These are phyloP conservation scores for Pleurotus citrinopileatus DNA, from an alignment of 768 basidiomycete species.

Conservation along the genomic window DNA sequence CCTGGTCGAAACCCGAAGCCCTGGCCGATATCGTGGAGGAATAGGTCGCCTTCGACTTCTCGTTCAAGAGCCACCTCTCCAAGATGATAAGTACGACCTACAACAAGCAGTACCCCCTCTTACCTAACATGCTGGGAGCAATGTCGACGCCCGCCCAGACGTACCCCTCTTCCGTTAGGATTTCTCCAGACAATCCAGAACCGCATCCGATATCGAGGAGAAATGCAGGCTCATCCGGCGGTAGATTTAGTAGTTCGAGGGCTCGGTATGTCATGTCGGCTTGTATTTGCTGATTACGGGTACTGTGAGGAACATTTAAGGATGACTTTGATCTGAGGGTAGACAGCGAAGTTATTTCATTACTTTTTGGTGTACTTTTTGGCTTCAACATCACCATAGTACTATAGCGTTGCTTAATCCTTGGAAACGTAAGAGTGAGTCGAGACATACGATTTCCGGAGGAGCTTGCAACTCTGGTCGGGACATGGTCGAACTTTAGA, in stretches of 20 bases:
- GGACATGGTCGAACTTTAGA: slow-evolving; percentile 52
- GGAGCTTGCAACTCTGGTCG: slow-evolving; percentile 87
- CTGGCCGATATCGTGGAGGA: slow-evolving; percentile 97
- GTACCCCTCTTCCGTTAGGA: slow-evolving; percentile 92
- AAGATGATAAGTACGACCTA: background rate
- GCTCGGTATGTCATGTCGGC: slow-evolving; percentile 97
- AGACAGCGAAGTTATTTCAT: slow-evolving; percentile 11
- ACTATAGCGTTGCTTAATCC: too few species aligned
- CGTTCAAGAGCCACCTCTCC: slow-evolving; percentile 93
- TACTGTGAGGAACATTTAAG: slow-evolving; percentile 41
- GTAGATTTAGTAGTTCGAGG: slow-evolving; percentile 83
- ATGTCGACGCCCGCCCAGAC: slow-evolving; percentile 94
- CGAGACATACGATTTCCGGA: slow-evolving; percentile 79
- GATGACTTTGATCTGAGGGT: slow-evolving; percentile 16
- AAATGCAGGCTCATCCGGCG: slow-evolving; percentile 76
- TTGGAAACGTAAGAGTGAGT: too few species aligned
- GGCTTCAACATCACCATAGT: slow-evolving; percentile 94
- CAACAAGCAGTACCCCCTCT: slow-evolving; percentile 21
- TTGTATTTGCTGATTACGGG: slow-evolving; percentile 95
- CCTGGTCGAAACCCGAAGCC: slow-evolving; percentile 97
- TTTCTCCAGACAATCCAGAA: slow-evolving; percentile 94
- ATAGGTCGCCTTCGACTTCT: slow-evolving; percentile 94
- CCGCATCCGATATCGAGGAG: slow-evolving; percentile 97
- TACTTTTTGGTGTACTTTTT: slow-evolving; percentile 97
- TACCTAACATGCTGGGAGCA: slow-evolving; percentile 95